Conservation (phyloP, 2,329 filamentous ascomycete species). For the Cytospora piceicola region DNA sequence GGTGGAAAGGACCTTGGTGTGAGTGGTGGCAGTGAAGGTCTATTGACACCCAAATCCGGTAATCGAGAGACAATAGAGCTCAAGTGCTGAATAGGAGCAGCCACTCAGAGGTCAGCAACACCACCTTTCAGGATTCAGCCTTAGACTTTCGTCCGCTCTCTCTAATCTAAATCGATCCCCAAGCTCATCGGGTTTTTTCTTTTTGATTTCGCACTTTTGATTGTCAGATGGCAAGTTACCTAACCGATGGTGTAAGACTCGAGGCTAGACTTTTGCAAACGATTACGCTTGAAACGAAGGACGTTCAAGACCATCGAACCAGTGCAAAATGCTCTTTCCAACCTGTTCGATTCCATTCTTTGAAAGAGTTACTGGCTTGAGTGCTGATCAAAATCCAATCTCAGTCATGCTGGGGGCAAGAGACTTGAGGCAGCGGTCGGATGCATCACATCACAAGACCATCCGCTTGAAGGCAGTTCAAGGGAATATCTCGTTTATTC, state of each 20-base stretch:
- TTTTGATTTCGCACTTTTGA: background rate
- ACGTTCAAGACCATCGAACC: no score
- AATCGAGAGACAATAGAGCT: background rate
- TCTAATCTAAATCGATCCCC: background rate
- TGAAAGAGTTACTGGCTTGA: background rate
- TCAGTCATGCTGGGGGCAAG: background rate
- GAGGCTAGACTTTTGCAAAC: no score
- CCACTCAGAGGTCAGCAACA: constrained; percentile 1
- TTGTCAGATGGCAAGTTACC: background rate
- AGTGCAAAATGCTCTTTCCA: no score
- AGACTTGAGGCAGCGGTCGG: background rate
- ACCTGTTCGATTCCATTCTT: no score
- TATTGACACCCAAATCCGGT: constrained; percentile 2
- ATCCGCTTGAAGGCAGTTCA: no score
- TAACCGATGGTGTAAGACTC: background rate
- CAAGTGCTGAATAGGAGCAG: background rate
- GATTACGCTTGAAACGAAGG: no score
- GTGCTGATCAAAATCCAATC: background rate
- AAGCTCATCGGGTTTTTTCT: background rate
- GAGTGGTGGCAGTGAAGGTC: background rate
- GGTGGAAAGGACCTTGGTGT: background rate
- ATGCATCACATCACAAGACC: background rate
- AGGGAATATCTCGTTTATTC: no score
- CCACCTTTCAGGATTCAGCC: background rate
- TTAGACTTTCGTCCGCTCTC: background rate